Evolutionary conservation across 2,329 filamentous ascomycete species (phyloP).

Genomic region (Botrytis squamosa): DNA sequence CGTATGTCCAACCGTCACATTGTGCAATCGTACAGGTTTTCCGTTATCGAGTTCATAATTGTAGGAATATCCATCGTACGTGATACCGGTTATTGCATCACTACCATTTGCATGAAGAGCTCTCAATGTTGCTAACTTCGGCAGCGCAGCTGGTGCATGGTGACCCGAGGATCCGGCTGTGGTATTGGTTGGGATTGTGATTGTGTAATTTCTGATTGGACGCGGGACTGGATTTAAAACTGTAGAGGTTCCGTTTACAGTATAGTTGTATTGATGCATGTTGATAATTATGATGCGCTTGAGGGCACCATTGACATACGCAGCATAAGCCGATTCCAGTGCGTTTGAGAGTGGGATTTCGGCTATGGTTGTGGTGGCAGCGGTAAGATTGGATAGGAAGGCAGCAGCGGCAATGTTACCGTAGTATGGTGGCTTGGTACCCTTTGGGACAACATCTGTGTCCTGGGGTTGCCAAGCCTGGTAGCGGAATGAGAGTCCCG

Average conservation of each 20-base stretch:
- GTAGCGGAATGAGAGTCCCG: constrained; percentile 63
- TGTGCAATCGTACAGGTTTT: constrained; percentile 51
- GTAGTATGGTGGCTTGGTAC: constrained; percentile 65
- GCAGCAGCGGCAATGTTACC: constrained; percentile 58
- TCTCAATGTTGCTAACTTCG: constrained; percentile 42
- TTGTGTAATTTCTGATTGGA: constrained; percentile 43
- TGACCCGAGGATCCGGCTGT: constrained; percentile 7
- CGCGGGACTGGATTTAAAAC: constrained; percentile 37
- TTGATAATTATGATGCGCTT: constrained; percentile 56
- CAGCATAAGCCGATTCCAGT: constrained; percentile 54
- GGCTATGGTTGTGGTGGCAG: constrained; percentile 45
- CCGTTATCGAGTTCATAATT: constrained; percentile 58
- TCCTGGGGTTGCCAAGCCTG: constrained; percentile 58
- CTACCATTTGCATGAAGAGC: constrained; percentile 60
- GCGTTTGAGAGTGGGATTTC: constrained; percentile 44
- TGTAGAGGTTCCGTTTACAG: constrained; percentile 43
- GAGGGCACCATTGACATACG: constrained; percentile 49
- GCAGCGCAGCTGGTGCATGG: constrained; percentile 23
- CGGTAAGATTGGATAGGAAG: constrained; percentile 48
- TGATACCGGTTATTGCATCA: constrained; percentile 60
- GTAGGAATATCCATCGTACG: constrained; percentile 61
- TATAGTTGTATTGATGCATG: constrained; percentile 59
- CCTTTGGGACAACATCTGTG: constrained; percentile 49
- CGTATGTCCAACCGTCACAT: constrained; percentile 54
- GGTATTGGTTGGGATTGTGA: constrained; percentile 39